phyloP scores from a whole-genome alignment of 805 yeast genomes.

The Wickerhamomyces hampshirensis region DNA sequence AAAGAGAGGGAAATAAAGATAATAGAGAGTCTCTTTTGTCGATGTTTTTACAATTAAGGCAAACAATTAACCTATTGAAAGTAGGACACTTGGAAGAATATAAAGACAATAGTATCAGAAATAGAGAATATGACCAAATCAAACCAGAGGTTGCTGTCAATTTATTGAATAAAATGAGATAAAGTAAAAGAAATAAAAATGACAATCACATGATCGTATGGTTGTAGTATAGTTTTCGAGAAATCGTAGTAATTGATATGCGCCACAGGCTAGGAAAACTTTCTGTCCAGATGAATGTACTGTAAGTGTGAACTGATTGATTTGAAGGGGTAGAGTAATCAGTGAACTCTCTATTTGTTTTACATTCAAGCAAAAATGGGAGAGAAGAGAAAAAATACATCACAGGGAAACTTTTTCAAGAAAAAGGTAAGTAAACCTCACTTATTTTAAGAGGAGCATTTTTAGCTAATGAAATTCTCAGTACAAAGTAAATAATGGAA shows the following conservation, averaged over 20 bases:
- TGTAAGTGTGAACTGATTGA: too few species aligned
- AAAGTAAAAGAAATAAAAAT: background rate
- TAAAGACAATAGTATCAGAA: slow-evolving; percentile 46
- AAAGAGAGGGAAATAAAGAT: slow-evolving; percentile 9
- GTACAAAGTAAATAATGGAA: slow-evolving; percentile 42
- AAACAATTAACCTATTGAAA: slow-evolving; percentile 67
- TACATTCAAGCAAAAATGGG: too few species aligned
- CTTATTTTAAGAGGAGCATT: background rate
- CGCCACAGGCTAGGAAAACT: too few species aligned
- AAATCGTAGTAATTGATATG: too few species aligned
- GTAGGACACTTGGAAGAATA: slow-evolving; percentile 62
- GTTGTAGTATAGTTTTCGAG: background rate
- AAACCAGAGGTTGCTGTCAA: slow-evolving; percentile 65
- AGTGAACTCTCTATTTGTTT: too few species aligned
- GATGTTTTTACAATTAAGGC: slow-evolving; percentile 75
- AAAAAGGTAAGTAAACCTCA: slow-evolving; percentile 12
- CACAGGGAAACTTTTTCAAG: slow-evolving; percentile 7
- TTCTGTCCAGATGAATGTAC: too few species aligned
- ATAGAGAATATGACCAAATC: slow-evolving; percentile 69
- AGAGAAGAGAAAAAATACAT: slow-evolving; percentile 15
- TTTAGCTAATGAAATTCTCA: slow-evolving; percentile 8
- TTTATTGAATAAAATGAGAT: slow-evolving; percentile 48
- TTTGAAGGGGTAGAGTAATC: too few species aligned
- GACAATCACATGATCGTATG: too few species aligned
- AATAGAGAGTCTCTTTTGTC: slow-evolving; percentile 54